Base-by-base conservation (phyloP, 441 rosid genomes). In the Lepidium campestre region DNA sequence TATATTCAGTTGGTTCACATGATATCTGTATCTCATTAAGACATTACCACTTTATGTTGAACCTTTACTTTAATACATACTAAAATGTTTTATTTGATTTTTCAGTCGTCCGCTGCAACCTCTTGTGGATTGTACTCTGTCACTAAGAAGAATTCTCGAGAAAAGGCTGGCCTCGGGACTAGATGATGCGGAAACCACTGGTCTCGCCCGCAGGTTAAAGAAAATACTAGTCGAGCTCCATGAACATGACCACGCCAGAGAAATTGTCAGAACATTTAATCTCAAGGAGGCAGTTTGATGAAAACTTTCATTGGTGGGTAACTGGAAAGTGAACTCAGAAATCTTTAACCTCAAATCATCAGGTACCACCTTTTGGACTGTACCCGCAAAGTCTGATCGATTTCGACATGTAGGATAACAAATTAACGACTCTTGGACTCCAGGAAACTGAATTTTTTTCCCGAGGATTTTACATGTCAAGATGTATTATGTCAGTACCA, bases 131-230 rank as follows among this genome's bases (percentile, higher is more conserved):
- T 84, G 62, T 65, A 75, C 88, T 42, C 52, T 86, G 46, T 77
- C 78, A n/a, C 75, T 89, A 10, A 76, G 83, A 65, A 86, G 74
- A 75, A 72, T 71, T 19, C 70, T 87, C 55, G 91, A 85, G 79
- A 83, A 84, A 67, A 87, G 81, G 79, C 87, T 75, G 19, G 69
- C 59, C 20, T 81, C 85, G 3, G 96, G 91, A 31, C 76, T 78
- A 71, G 68, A 74, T 25, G 85, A 84, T 42, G 67, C 36, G 9
- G 98, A 89, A 78, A 79, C 81, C 2, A 77, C 79, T 66, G 89
- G 83, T 50, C 95, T 93, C 54, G 95, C 96, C n/a, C 85, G 95
- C 50, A 76, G 96, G 60, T 52, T 93, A 81, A 91, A 87, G 87
- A 89, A 77, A 83, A 78, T 91, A 86, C 80, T 91, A 55, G 97